Percentiles rank a stretch among this genome's conserved stretches.
phyloP scores from a whole-genome alignment of 768 basidiomycete genomes.

The Suillus subalutaceus region DNA sequence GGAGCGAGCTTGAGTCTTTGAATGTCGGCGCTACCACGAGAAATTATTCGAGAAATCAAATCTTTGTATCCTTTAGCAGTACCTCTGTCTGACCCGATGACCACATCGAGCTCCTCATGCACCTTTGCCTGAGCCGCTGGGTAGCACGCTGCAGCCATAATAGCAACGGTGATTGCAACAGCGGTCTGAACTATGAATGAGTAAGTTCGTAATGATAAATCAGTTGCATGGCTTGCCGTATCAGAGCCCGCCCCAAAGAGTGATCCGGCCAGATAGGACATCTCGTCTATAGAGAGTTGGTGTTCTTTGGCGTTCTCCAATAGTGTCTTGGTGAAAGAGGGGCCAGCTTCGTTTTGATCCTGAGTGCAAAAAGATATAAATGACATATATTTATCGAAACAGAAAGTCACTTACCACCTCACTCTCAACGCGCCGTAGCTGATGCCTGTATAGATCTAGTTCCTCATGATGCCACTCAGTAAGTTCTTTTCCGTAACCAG shows the following conservation, averaged over 20 bases:
- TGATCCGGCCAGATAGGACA: neutral
- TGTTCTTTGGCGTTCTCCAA: neutral
- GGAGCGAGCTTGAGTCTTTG: neutral
- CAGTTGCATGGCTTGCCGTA: neutral
- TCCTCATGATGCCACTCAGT: neutral
- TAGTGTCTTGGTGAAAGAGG: neutral
- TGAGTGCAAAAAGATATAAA: neutral
- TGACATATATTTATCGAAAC: neutral
- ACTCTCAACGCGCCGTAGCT: neutral
- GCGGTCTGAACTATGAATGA: neutral
- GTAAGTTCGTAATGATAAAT: neutral
- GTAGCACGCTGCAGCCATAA: neutral
- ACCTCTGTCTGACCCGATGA: neutral
- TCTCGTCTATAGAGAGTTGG: neutral
- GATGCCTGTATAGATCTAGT: neutral
- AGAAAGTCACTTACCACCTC: neutral
- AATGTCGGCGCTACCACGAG: neutral
- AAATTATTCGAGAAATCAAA: neutral
- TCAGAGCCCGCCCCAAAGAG: constrained; percentile 2
- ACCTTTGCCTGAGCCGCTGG: neutral
- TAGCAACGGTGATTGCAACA: neutral
- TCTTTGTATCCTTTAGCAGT: neutral
- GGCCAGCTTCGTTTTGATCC: neutral
- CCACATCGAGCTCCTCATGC: neutral
- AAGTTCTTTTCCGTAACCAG: neutral